Percentiles rank a stretch among this genome's conserved stretches.
These are phyloP conservation scores for Populus ilicifolia DNA, from an alignment of 345 rosid genomes.

Conservation along the genomic window DNA sequence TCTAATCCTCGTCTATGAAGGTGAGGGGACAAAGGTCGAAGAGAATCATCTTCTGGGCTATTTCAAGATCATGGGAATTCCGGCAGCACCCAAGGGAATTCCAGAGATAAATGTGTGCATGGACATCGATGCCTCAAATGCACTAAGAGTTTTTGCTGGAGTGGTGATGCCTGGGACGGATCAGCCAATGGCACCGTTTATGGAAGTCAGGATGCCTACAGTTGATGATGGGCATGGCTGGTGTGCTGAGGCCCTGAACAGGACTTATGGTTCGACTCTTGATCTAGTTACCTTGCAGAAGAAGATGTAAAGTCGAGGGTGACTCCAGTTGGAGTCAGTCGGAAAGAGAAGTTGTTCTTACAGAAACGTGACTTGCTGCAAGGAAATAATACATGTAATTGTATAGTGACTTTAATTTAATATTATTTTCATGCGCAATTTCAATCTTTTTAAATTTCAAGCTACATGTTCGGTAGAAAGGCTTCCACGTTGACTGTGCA, in stretches of 20 bases:
- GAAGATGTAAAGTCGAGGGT: constrained; percentile 30
- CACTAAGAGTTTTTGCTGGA: constrained; percentile 61
- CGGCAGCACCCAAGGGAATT: constrained; percentile 61
- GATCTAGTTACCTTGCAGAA: constrained; percentile 60
- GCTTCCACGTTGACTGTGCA: too few relatives aligned
- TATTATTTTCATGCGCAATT: not conserved
- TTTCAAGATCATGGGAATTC: constrained; percentile 75
- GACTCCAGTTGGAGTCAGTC: not conserved
- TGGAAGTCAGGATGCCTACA: constrained; percentile 90
- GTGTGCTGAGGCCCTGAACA: constrained; percentile 65
- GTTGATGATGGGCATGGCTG: constrained; percentile 88
- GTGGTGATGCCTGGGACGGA: constrained; percentile 55
- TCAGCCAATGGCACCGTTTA: constrained; percentile 56
- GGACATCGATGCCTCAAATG: constrained; percentile 77
- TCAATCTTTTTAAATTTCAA: too few relatives aligned
- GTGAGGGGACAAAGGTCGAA: constrained; percentile 61
- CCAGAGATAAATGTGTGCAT: constrained; percentile 84
- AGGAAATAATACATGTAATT: not conserved
- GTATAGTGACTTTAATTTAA: not conserved
- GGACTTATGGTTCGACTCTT: constrained; percentile 49
- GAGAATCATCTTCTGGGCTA: constrained; percentile 79
- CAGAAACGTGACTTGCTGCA: not conserved
- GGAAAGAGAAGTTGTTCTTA: not conserved
- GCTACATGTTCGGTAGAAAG: too few relatives aligned
- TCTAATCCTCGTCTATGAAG: constrained; percentile 70